Conservation (phyloP, 1,139 yeast species). For the Pichia sp. region DNA sequence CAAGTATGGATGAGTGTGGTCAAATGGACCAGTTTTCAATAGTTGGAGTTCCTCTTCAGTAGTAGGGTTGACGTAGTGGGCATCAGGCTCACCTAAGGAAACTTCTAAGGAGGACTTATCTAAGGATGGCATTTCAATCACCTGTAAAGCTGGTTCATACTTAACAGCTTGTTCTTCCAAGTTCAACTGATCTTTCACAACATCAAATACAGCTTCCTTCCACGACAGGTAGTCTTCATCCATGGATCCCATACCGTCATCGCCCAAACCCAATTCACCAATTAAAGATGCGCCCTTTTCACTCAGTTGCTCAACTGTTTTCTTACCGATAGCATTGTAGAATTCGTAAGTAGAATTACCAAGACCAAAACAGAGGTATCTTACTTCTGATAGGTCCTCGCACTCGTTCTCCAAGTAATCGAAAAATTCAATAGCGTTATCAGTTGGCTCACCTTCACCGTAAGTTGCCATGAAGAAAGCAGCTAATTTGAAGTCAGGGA, state of each 20-base stretch:
- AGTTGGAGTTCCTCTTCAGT: constrained; percentile 30
- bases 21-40: constrained; percentile 69
- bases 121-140: constrained; percentile 27
- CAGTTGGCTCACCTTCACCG: constrained; percentile 99
- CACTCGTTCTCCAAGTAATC: constrained; percentile 54
- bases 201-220: constrained; percentile 73
- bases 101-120: constrained; percentile 35
- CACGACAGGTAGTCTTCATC: constrained; percentile 93
- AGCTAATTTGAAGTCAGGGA: constrained; percentile 38
- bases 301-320: constrained; percentile 41
- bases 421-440: constrained; percentile 73
- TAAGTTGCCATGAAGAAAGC: constrained; percentile 85
- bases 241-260: constrained; percentile 89
- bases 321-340: constrained; percentile 76
- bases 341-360: constrained; percentile 94
- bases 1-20: constrained; percentile 74
- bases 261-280: constrained; percentile 82
- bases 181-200: constrained; percentile 56
- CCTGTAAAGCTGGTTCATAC: constrained; percentile 66
- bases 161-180: constrained; percentile 69
- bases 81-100: constrained; percentile 81
- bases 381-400: constrained; percentile 54
- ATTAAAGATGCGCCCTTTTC: constrained; percentile 65
- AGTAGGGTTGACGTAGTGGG: constrained; percentile 43
- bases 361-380: constrained; percentile 74